Percentiles rank a stretch among this genome's conserved stretches.
Evolutionary conservation across 495 filamentous ascomycete species (phyloP).

Genomic region (Penicillium arizonense): DNA sequence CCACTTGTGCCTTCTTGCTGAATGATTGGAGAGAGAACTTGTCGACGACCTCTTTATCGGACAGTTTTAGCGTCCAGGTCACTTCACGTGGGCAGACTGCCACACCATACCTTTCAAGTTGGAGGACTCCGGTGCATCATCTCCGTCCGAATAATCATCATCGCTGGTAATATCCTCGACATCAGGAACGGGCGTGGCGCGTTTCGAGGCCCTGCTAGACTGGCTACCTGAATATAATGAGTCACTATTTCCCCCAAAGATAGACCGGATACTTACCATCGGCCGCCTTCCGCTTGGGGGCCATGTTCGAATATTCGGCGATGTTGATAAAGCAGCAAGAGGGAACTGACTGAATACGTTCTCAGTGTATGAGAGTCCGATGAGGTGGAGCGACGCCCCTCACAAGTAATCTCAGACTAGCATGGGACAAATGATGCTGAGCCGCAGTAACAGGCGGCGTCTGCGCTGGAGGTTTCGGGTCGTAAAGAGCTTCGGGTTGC

Average conservation of each 20-base stretch:
- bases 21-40: slow-evolving; percentile 62
- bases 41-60: slow-evolving; percentile 54
- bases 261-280: slow-evolving; percentile 33
- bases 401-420: slow-evolving; percentile 12
- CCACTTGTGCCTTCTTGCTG: slow-evolving; percentile 34
- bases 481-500: not conserved
- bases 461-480: not conserved
- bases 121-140: slow-evolving; percentile 45
- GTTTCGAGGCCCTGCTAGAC: slow-evolving; percentile 59
- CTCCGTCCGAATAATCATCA: slow-evolving; percentile 68
- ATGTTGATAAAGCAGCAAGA: not conserved
- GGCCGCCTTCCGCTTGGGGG: slow-evolving; percentile 75
- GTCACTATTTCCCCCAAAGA: slow-evolving; percentile 5
- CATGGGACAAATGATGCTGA: slow-evolving; percentile 20
- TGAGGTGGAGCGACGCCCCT: slow-evolving; percentile 19
- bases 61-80: slow-evolving; percentile 19
- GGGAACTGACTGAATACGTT: not conserved
- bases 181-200: slow-evolving; percentile 66
- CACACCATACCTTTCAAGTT: slow-evolving; percentile 50
- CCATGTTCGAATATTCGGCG: slow-evolving; percentile 48
- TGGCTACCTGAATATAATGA: slow-evolving; percentile 48
- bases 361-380: not conserved
- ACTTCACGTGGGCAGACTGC: slow-evolving; percentile 38
- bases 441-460: slow-evolving; percentile 16
- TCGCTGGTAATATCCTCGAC: slow-evolving; percentile 65